A percentile compares a stretch with the other conserved stretches of the same genome.
Evolutionary conservation across 768 basidiomycete species (phyloP).

Genomic region (Suillus placidus): DNA sequence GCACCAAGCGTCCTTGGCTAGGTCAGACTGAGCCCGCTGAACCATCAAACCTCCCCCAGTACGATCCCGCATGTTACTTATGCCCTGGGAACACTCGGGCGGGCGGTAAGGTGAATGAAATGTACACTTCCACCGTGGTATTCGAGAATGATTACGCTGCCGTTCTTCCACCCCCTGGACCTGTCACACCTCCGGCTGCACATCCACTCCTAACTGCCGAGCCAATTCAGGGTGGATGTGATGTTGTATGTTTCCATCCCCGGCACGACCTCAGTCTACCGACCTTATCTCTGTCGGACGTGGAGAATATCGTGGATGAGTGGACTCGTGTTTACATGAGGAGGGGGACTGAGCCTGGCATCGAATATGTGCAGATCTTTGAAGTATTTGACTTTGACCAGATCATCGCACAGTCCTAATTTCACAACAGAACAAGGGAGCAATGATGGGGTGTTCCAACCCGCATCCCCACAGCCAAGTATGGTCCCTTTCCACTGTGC

Average conservation of each 20-base stretch:
- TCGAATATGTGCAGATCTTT: slow-evolving; percentile 86
- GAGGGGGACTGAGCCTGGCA: slow-evolving; percentile 65
- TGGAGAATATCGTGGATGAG: slow-evolving; percentile 64
- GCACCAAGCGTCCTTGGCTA: slow-evolving; percentile 88
- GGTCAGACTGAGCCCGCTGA: slow-evolving; percentile 80
- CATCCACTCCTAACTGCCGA: slow-evolving; percentile 66
- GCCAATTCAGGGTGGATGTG: slow-evolving; percentile 82
- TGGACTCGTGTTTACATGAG: slow-evolving; percentile 70
- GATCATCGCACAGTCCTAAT: slow-evolving; percentile 14
- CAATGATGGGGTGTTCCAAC: slow-evolving; percentile 95
- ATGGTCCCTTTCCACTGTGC: slow-evolving; percentile 78
- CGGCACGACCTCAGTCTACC: slow-evolving; percentile 86
- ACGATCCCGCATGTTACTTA: slow-evolving; percentile 80
- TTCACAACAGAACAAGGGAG: slow-evolving; percentile 76
- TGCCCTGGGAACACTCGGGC: slow-evolving; percentile 84
- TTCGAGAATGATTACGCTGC: slow-evolving; percentile 89
- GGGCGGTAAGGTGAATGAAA: slow-evolving; percentile 68
- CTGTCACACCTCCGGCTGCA: slow-evolving; percentile 48
- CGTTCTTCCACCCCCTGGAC: slow-evolving; percentile 64
- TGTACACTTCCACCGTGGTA: slow-evolving; percentile 65
- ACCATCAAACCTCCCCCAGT: slow-evolving; percentile 50
- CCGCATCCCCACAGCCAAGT: slow-evolving; percentile 94
- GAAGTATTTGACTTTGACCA: slow-evolving; percentile 56
- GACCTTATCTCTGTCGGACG: slow-evolving; percentile 56
- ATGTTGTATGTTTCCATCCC: slow-evolving; percentile 86